Base-by-base conservation (phyloP, 2,329 filamentous ascomycete species). In the Aspergillus novofumigatus region DNA sequence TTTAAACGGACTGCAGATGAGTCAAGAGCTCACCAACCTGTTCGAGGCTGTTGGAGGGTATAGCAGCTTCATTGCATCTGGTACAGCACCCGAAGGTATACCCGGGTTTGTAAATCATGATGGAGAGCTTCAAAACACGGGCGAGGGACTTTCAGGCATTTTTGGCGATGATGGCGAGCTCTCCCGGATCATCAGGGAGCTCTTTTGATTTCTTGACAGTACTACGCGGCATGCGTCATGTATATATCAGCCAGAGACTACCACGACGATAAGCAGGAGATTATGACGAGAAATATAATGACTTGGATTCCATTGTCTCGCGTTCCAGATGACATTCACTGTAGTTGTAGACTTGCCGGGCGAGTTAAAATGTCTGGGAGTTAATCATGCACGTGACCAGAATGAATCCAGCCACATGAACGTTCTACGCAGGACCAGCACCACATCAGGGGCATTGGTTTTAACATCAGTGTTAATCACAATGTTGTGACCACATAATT, bases 21-120 rank as follows among this genome's bases (percentile, higher is more conserved):
- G 77, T 57, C 76, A 84, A 59, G 85, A 87, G 67, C 69, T 88
- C 51, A 86, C 83, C 3, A 83, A 80, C 59, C 67, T 87, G 49
- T 88, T 88, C 57, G 85, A 88, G 65, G 83, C 84, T 41, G 84
- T 84, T 3, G 85, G 84, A 0, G 81, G 80, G 0, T 81, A 80
- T 60, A 70, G 72, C 20, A 75, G 71, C 38, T 76, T 77, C 61
- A 66, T 77, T 54, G 64, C 70, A 17, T 59, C 65, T 20, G 60
- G 63, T 42, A 60, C 67, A 26, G 68, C 71, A 9, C 52, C 75
- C 45, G 73, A 76, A 35, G 70, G 71, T 4, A 69, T 77, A 10
- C 71, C 71, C 62, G 72, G 72, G 5, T 77, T 75, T 62, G 71
- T 72, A 26, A 68, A 66, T 2, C 59, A 68, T 9, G 69, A 75